phyloP scores from a whole-genome alignment of 768 basidiomycete species.

The Rhizopogon roseolus region DNA sequence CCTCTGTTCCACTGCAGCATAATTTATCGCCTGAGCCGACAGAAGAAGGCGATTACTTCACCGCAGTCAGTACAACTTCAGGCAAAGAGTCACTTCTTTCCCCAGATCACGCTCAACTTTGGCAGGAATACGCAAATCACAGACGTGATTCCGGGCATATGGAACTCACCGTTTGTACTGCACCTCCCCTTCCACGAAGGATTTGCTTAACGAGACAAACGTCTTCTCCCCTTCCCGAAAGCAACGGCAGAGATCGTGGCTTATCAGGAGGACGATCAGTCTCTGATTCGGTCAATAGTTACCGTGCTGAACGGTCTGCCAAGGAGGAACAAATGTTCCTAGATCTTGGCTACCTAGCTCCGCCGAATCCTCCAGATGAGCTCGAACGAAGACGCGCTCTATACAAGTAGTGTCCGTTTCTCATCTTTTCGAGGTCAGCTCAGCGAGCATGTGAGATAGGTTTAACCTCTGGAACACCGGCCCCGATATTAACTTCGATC shows the following conservation, averaged over 20 bases:
- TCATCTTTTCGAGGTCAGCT: constrained; percentile 1
- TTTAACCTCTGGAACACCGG: constrained; percentile 90
- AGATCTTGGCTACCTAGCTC: constrained; percentile 65
- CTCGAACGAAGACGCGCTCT: constrained; percentile 76
- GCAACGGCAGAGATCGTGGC: constrained; percentile 27
- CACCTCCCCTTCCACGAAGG: constrained; percentile 47
- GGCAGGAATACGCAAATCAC: constrained; percentile 21
- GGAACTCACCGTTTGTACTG: constrained; percentile 30
- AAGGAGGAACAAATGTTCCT: constrained; percentile 67
- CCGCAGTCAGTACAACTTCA: constrained; percentile 18
- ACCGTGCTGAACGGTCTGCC: constrained; percentile 43
- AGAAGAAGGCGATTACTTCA: constrained; percentile 26
- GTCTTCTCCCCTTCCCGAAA: constrained; percentile 56
- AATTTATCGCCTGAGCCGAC: constrained; percentile 19
- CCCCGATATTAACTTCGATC: constrained; percentile 86
- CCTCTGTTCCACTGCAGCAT: constrained; percentile 15
- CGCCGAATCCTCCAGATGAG: constrained; percentile 85
- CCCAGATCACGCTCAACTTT: constrained; percentile 16
- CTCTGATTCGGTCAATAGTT: constrained; percentile 26
- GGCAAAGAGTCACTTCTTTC: constrained; percentile 11
- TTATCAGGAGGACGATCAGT: constrained; percentile 28
- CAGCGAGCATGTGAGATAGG: constrained; percentile 31
- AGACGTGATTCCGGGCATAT: constrained; percentile 23
- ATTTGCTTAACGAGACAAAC: constrained; percentile 56
- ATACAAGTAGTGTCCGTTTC: constrained; percentile 55